Evolutionary conservation across 2,329 filamentous ascomycete species (phyloP), one percentile per base, ranked within the genome.

Genomic region (Thermothelomyces thermophilus): DNA sequence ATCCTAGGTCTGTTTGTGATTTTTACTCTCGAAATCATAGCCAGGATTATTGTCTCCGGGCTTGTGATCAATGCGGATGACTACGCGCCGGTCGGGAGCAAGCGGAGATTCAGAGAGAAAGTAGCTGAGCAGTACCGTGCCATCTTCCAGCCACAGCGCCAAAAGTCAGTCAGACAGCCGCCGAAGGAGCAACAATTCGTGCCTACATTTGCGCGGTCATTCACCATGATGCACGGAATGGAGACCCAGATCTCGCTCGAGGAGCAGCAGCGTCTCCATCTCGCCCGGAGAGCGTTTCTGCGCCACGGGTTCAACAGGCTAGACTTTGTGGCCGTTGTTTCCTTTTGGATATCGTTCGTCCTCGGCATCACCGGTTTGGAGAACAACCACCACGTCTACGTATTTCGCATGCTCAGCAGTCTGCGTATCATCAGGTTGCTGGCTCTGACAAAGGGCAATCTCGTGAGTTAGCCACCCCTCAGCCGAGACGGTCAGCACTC

Each of bases 361-460:
- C 73, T 98, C 44, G 80, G 82, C 28, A 68, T 90, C 16, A 77
- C 79, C 10, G 82, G 84, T 0, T 64, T 90, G 17, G 87, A 96
- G 63, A 75, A 76, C 53, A 62, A 67, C 2, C 75, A 82, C 46
- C 87, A 94, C 63, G 67, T 97, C 7, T 95, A 90, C 60, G 79
- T 97, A 7, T 98, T 98, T 67, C 84, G 88, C 50, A 98, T 98
- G 94, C 75, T 98, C 52, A 95, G 90, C 63, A 96, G 90, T 68
- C 75, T 98, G 56, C 87, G 94, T 39, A 96, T 98, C 56, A 71
- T 98, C 56, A 82, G 93, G 53, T 76, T 98, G n/a, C 74, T 98
- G 17, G 85, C 88, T 44, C 79, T 98, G 45, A 98, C 93, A 1
- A 90, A 90, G 59, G 93, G 93, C 59, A 98, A 94, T 50, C 86